These are phyloP conservation scores for Trichoderma harzianum DNA, from an alignment of 2,329 filamentous ascomycete species.

Conservation along the genomic window DNA sequence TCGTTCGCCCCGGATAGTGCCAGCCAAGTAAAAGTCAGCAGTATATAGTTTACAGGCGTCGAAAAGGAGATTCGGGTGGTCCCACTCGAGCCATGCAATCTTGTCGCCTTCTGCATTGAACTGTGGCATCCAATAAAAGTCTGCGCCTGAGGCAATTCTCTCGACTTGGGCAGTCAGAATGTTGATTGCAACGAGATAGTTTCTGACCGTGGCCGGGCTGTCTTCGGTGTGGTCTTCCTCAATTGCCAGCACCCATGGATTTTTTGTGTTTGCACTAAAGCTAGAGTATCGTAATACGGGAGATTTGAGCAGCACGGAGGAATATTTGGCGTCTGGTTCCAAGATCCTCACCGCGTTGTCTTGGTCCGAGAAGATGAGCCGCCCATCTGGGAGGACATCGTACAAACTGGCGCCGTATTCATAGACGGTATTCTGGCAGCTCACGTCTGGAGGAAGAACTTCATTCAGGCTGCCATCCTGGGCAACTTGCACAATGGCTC, in stretches of 20 bases:
- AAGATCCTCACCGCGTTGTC: constrained; percentile 44
- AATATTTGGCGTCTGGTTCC: constrained; percentile 35
- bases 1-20: constrained; percentile 30
- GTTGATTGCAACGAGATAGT: constrained; percentile 41
- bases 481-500: constrained; percentile 42
- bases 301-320: constrained; percentile 32
- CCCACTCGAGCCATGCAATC: constrained; percentile 53
- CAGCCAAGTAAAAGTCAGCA: constrained; percentile 39
- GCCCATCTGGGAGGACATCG: constrained; percentile 36
- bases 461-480: constrained; percentile 32
- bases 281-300: constrained; percentile 42
- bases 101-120: constrained; percentile 46
- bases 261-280: constrained; percentile 40
- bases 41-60: constrained; percentile 43
- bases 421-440: constrained; percentile 45
- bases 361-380: constrained; percentile 46
- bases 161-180: constrained; percentile 39
- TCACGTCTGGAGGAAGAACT: constrained; percentile 43
- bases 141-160: constrained; percentile 41
- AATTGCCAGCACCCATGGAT: constrained; percentile 47
- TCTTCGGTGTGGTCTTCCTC: constrained; percentile 48
- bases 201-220: constrained; percentile 32
- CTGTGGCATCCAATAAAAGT: constrained; percentile 51
- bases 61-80: constrained; percentile 53
- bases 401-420: constrained; percentile 51